A percentile compares a stretch with the other conserved stretches of the same genome.
phyloP scores from a whole-genome alignment of 2,329 filamentous ascomycete species.

The Diaporthe sp. region DNA sequence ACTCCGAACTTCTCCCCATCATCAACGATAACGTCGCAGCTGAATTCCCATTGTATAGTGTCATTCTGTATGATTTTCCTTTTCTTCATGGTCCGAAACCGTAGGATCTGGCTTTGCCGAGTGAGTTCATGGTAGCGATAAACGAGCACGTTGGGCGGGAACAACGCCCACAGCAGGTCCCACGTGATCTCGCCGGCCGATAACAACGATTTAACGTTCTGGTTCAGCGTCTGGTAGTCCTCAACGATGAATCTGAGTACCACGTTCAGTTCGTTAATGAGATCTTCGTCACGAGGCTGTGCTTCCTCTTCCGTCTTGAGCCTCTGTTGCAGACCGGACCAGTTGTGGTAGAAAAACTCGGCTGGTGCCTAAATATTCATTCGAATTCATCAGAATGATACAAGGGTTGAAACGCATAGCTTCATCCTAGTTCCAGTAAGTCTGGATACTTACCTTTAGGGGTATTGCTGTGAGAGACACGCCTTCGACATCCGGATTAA shows the following conservation, averaged over 20 bases:
- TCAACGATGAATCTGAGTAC: not conserved
- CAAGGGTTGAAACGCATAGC: rapidly evolving
- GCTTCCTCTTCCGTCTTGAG: not conserved
- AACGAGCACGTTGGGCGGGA: not conserved
- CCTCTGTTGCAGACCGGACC: not conserved
- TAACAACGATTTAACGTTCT: not conserved
- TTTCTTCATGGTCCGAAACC: not conserved
- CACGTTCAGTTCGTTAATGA: not conserved
- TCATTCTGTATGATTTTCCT: not conserved
- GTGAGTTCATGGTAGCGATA: not conserved
- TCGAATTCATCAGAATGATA: not conserved
- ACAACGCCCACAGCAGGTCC: not conserved
- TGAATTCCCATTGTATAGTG: not conserved
- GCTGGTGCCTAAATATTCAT: not conserved
- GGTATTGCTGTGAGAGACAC: not conserved
- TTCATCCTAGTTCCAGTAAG: not conserved
- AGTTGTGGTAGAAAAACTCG: not conserved
- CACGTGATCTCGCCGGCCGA: not conserved
- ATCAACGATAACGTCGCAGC: not conserved
- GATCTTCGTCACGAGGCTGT: not conserved
- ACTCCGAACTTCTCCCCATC: not conserved
- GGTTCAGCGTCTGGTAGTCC: not conserved
- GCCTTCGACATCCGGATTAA: not conserved
- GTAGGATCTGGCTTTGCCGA: not conserved
- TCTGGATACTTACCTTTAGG: not conserved